Evolutionary conservation across 306 rosid species (phyloP).

Genomic region (Vachellia collinsii): DNA sequence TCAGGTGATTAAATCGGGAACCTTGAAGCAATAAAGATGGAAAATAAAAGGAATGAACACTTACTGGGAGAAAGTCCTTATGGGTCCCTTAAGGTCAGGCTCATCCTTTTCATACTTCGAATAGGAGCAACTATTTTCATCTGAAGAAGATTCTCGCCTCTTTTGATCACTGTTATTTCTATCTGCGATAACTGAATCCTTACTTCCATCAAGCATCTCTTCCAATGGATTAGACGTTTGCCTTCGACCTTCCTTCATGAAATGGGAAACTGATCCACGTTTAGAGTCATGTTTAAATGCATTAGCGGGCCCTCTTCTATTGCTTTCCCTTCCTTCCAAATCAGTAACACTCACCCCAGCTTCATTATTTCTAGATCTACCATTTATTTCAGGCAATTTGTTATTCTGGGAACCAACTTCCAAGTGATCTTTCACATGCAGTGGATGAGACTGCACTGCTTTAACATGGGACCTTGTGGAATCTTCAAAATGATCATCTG

Average conservation of each 20-base stretch:
- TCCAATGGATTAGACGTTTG: conserved; percentile 53
- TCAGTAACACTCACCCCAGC: conserved; percentile 51
- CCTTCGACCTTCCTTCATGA: conserved; percentile 62
- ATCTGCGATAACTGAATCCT: conserved; percentile 64
- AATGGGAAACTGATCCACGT: conserved; percentile 52
- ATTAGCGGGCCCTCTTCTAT: conserved; percentile 56
- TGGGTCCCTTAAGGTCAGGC: conserved; percentile 88
- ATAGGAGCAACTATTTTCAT: conserved; percentile 95
- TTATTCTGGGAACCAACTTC: conserved; percentile 56
- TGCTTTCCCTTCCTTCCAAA: conserved; percentile 74
- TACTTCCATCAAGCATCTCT: conserved; percentile 64
- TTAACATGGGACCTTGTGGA: conserved; percentile 57
- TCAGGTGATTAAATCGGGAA: conserved; percentile 28
- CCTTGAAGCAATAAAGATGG: conserved; percentile 11
- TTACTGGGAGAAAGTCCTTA: conserved; percentile 79
- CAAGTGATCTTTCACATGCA: conserved; percentile 52
- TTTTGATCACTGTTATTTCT: conserved; percentile 71
- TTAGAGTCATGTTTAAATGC: conserved; percentile 54
- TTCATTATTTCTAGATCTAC: conserved; percentile 62
- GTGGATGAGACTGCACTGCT: conserved; percentile 60
- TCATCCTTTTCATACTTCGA: conserved; percentile 88
- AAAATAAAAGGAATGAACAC: conserved; percentile 39
- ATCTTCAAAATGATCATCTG: conserved; percentile 70
- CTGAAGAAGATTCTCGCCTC: conserved; percentile 96
- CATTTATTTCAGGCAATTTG: conserved; percentile 56